Evolutionary conservation across 2,329 filamentous ascomycete species (phyloP).

Genomic region (Aspergillus sp.): DNA sequence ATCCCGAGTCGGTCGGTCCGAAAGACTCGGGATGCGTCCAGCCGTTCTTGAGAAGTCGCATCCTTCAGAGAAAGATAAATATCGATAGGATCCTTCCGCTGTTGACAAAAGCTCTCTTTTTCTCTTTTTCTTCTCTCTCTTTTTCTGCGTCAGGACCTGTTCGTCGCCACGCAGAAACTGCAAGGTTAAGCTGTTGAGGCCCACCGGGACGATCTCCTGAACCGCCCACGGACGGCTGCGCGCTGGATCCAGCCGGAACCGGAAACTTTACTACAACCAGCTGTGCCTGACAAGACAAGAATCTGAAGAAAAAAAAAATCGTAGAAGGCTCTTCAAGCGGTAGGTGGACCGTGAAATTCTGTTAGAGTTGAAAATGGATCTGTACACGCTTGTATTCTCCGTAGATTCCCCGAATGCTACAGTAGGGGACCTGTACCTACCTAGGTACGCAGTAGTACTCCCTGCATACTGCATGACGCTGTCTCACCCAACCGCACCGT

Average conservation of each 20-base stretch:
- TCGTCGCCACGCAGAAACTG: background rate
- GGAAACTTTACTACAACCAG: slow-evolving; percentile 4
- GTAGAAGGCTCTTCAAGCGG: no score
- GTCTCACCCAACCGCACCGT: no score
- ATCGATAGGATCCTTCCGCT: background rate
- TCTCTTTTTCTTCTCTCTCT: background rate
- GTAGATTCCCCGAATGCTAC: no score
- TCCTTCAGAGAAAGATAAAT: background rate
- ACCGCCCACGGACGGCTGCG: background rate
- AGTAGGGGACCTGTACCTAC: no score
- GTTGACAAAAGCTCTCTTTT: background rate
- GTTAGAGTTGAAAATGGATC: no score
- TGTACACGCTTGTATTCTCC: no score
- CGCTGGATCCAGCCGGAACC: slow-evolving; percentile 4
- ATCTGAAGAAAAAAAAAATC: no score
- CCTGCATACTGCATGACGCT: no score
- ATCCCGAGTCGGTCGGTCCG: background rate
- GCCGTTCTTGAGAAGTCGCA: no score
- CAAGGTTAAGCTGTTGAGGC: background rate
- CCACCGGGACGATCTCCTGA: background rate
- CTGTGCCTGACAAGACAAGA: no score
- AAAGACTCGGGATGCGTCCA: background rate
- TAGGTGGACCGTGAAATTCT: no score
- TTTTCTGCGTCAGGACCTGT: background rate
- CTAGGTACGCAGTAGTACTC: no score